Evolutionary conservation across 2,329 filamentous ascomycete species (phyloP).

Genomic region (Ophiostoma ulmi): DNA sequence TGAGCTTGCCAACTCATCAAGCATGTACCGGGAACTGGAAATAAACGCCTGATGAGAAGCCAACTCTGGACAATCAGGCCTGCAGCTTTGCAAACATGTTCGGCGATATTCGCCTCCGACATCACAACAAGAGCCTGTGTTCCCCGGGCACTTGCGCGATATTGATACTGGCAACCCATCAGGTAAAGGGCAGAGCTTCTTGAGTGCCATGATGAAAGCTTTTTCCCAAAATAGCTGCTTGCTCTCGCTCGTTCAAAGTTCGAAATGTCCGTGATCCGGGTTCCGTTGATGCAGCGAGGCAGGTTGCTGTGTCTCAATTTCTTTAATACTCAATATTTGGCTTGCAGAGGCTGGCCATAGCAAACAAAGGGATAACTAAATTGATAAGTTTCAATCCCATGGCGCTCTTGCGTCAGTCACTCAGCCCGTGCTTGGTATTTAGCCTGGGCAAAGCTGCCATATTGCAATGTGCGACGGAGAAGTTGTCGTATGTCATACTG

Average conservation of each 20-base stretch:
- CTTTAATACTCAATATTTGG: not conserved
- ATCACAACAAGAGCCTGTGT: not conserved
- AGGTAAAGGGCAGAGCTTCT: not conserved
- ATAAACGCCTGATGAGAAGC: not conserved
- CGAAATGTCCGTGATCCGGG: not conserved
- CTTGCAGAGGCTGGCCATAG: not conserved
- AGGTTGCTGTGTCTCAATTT: not conserved
- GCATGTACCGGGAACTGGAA: not conserved
- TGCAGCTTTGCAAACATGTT: not conserved
- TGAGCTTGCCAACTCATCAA: slow-evolving; percentile 20
- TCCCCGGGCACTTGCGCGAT: not conserved
- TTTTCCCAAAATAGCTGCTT: not conserved
- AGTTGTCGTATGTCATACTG: not conserved
- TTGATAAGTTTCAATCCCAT: not conserved
- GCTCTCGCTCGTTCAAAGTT: not conserved
- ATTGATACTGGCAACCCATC: not conserved
- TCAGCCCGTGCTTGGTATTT: not conserved
- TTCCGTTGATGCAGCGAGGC: not conserved
- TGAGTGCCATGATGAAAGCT: not conserved
- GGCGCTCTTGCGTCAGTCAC: slow-evolving; percentile 2
- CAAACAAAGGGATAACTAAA: not conserved
- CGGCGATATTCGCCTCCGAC: not conserved
- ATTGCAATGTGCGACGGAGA: not conserved
- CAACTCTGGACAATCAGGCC: not conserved
- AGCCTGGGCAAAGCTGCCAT: not conserved